Base-by-base conservation (phyloP, 768 basidiomycete genomes). In the Boletus speciosus region DNA sequence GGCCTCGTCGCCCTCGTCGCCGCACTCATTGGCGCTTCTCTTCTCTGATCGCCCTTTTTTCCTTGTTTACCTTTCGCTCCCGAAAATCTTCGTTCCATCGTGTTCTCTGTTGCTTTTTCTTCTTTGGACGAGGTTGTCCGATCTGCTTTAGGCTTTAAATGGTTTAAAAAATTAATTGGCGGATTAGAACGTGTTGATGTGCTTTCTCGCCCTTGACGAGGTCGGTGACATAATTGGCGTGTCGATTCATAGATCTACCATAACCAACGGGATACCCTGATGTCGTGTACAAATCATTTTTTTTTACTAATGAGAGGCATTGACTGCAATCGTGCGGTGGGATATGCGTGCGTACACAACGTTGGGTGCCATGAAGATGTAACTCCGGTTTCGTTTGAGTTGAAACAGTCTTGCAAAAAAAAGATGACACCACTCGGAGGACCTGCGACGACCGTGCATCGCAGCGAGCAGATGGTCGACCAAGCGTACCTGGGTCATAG, bases 1-100 rank as follows among this genome's bases (percentile, higher is more conserved):
- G 55, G 68, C 16, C 21, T 66, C 6, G 53, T 69, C 15, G 69
- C 55, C 3, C 29, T 63, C 23, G 57, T 52, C 25, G 61, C 67
- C 6, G 50, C 53, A 2, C 47, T 68, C n/a, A n/a, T 70, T 6
- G 59, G 67, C 15, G 59, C 57, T 40, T 38, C 58, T 14, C 29
- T 69, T 19, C 23, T 69, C 16, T 69, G 35, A 67, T 53, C 47
- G 11, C 10, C 15, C 2, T 14, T 5, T 29, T 4, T 14, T 7
- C 15, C 8, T 39, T 39, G 9, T 42, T 1, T n/a, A 4, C 21
- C 5, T 21, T 38, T 21, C n/a, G 38, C 2, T 37, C 10, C 23
- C n/a, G 10, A 9, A 29, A 5, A 36, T 6, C 1, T 51, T 35
- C 11, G 11, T 49, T 44, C n/a, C 1, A 36, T 51, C 16, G 5